A percentile compares a stretch with the other conserved stretches of the same genome.
Evolutionary conservation across 2,329 filamentous ascomycete genomes (phyloP).

Genomic region (Cryphonectria nitschkei): DNA sequence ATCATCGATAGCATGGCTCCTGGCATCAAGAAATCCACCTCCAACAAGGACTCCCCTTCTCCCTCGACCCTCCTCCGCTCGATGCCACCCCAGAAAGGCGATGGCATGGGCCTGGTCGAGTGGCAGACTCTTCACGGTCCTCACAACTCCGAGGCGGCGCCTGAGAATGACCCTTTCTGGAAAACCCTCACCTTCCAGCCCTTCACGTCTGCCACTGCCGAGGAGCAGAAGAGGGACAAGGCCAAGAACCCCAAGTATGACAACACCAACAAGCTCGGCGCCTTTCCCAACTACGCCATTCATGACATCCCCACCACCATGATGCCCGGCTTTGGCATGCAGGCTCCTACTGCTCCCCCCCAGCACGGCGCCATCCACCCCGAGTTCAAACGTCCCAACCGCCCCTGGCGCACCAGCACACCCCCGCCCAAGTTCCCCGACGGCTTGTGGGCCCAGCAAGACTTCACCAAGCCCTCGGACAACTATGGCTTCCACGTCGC

Average conservation of each 20-base stretch:
- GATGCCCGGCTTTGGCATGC: background rate
- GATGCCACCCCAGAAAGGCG: background rate
- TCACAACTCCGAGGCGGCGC: background rate
- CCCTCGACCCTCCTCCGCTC: background rate
- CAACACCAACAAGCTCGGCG: background rate
- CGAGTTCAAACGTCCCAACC: slow-evolving; percentile 7
- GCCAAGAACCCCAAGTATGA: background rate
- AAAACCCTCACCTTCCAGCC: background rate
- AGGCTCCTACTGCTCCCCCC: background rate
- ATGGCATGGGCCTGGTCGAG: slow-evolving; percentile 18
- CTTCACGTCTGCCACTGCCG: background rate
- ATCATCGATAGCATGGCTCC: background rate
- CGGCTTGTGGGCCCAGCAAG: background rate
- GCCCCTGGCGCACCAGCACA: slow-evolving; percentile 15
- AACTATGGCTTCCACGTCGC: slow-evolving; percentile 12
- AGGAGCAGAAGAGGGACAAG: background rate
- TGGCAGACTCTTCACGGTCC: slow-evolving; percentile 18
- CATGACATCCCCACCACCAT: background rate
- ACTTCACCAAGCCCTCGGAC: background rate
- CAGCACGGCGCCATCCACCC: background rate
- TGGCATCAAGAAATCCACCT: background rate
- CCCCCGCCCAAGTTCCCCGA: background rate
- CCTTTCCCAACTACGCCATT: background rate
- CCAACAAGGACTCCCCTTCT: background rate
- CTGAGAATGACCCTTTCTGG: background rate